phyloP scores from a whole-genome alignment of 148 eudicot species.

The Vaccinium myrtillus region DNA sequence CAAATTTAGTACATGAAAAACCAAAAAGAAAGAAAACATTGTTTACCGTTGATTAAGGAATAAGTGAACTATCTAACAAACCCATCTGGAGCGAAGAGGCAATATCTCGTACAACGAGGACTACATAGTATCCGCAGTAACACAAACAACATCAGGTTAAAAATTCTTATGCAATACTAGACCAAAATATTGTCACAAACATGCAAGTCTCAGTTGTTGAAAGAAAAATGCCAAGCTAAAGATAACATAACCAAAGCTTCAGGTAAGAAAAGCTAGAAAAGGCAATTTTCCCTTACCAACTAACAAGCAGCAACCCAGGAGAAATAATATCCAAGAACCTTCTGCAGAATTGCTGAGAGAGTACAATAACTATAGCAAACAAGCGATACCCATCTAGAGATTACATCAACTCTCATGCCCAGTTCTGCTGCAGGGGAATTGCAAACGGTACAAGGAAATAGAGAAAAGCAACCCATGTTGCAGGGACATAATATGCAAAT shows the following conservation, averaged over 20 bases:
- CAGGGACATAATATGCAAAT: not conserved
- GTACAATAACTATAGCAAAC: constrained; percentile 52
- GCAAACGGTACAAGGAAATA: constrained; percentile 31
- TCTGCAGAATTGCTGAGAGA: constrained; percentile 64
- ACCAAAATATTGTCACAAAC: not conserved
- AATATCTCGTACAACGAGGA: constrained; percentile 32
- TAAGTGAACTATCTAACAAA: constrained; percentile 19
- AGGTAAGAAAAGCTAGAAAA: constrained; percentile 46
- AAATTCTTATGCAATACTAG: not conserved
- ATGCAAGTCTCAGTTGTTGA: constrained; percentile 14
- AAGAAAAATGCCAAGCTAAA: constrained; percentile 19
- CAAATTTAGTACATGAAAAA: constrained; percentile 8
- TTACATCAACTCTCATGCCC: constrained; percentile 49
- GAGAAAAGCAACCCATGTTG: constrained; percentile 25
- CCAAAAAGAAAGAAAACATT: not conserved
- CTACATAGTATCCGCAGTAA: constrained; percentile 21
- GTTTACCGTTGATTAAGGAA: not conserved
- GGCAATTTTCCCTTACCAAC: constrained; percentile 80
- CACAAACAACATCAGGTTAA: constrained; percentile 35
- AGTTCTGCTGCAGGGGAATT: constrained; percentile 46
- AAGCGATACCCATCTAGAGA: constrained; percentile 48
- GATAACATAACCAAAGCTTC: constrained; percentile 16
- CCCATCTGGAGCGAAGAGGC: constrained; percentile 25
- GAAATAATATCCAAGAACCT: constrained; percentile 56
- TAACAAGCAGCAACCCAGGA: constrained; percentile 68